Conservation (phyloP, 1,139 yeast genomes). For the Chernovozyma sophiae-reginae region DNA sequence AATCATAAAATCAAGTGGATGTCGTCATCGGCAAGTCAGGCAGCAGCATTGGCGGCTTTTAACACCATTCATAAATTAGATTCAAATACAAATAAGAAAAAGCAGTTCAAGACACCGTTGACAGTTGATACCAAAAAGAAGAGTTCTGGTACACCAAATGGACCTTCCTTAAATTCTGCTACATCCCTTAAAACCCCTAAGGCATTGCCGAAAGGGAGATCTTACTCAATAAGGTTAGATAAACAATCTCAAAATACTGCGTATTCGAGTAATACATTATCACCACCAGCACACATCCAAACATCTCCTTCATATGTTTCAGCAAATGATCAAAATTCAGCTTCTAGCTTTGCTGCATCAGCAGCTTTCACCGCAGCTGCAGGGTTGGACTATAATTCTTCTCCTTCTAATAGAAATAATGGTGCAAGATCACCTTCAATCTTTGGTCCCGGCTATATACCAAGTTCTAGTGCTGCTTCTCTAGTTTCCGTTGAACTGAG, state of each 20-base stretch:
- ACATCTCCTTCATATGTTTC: neutral
- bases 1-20: too few species aligned
- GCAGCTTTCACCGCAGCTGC: conserved; percentile 4
- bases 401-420: conserved; percentile 3
- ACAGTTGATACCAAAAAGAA: neutral
- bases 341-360: neutral
- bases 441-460: neutral
- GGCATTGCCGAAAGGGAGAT: too few species aligned
- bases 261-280: too few species aligned
- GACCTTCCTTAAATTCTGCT: too few species aligned
- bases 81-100: conserved; percentile 3
- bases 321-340: neutral
- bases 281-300: neutral
- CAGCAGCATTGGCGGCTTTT: conserved; percentile 36
- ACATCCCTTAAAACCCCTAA: too few species aligned
- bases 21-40: conserved; percentile 18
- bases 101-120: conserved; percentile 4
- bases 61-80: conserved; percentile 13
- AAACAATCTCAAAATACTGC: too few species aligned
- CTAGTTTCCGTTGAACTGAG: neutral
- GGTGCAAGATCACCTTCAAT: neutral
- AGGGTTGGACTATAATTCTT: neutral
- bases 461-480: neutral
- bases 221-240: too few species aligned
- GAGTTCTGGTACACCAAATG: too few species aligned